Evolutionary conservation across 2,329 filamentous ascomycete species (phyloP).

Genomic region (Colletotrichum lentis): DNA sequence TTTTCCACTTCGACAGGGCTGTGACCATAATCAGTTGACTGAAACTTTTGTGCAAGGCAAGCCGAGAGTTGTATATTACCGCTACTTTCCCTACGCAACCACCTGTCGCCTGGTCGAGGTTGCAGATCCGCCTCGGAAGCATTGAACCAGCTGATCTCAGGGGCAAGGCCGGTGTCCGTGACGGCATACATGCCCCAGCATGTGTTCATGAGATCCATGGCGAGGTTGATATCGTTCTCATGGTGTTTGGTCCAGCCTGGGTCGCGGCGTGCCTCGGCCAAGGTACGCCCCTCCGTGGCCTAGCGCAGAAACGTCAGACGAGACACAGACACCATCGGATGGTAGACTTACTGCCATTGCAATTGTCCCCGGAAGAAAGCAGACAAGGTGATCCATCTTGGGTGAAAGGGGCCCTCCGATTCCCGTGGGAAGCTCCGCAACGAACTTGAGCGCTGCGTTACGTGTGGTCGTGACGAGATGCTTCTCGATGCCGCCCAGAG

Average conservation of each 20-base stretch:
- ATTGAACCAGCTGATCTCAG: constrained; percentile 91
- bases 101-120: constrained; percentile 51
- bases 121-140: constrained; percentile 65
- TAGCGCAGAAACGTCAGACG: constrained; percentile 37
- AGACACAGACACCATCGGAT: neutral
- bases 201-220: constrained; percentile 90
- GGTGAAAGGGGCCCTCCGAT: constrained; percentile 71
- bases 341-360: constrained; percentile 67
- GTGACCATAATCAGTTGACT: neutral
- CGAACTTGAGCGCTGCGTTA: constrained; percentile 79
- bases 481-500: constrained; percentile 84
- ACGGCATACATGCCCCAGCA: constrained; percentile 97
- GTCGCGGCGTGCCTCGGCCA: constrained; percentile 76
- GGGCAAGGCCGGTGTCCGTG: constrained; percentile 86
- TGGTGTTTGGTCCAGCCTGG: constrained; percentile 78
- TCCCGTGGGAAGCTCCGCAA: constrained; percentile 84
- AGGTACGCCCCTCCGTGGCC: constrained; percentile 78
- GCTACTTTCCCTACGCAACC: neutral
- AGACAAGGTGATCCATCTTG: constrained; percentile 98
- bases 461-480: constrained; percentile 89
- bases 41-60: neutral
- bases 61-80: neutral
- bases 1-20: constrained; percentile 65
- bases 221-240: constrained; percentile 86
- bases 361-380: constrained; percentile 96